These are phyloP conservation scores for Thinopyrum elongatum DNA, from an alignment of 176 grass and related monocot genomes.

Conservation along the genomic window DNA sequence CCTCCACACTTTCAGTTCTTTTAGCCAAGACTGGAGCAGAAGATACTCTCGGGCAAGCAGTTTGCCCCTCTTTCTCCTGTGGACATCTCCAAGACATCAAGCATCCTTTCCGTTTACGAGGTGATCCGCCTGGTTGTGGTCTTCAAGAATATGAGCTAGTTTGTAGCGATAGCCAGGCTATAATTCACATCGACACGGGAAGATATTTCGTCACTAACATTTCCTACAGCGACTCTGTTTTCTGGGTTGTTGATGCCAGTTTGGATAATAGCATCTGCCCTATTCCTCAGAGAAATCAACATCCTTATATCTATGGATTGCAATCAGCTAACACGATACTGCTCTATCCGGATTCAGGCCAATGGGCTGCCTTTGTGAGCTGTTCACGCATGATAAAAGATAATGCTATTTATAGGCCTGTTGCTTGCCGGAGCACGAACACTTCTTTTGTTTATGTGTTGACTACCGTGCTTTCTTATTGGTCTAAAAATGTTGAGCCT, in stretches of 20 bases:
- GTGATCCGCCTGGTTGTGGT: constrained; percentile 29
- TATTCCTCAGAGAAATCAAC: background rate
- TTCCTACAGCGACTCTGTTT: background rate
- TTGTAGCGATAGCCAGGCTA: constrained; percentile 26
- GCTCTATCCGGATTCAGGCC: background rate
- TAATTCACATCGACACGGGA: constrained; percentile 12
- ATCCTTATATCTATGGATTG: background rate
- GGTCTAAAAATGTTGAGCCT: background rate
- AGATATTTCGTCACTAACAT: constrained; percentile 38
- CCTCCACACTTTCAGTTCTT: background rate
- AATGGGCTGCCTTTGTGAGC: background rate
- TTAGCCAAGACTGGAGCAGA: background rate
- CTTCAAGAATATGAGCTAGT: background rate
- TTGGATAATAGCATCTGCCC: background rate
- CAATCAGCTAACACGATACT: background rate
- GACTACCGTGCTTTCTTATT: background rate
- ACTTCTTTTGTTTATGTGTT: constrained; percentile 14
- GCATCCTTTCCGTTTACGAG: constrained; percentile 30
- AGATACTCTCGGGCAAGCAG: background rate
- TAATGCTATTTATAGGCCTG: background rate
- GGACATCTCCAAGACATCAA: constrained; percentile 40
- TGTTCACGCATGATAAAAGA: background rate
- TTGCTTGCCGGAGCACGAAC: background rate
- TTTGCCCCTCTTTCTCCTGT: constrained; percentile 37
- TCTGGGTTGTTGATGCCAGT: constrained; percentile 17